phyloP scores from a whole-genome alignment of 345 rosid genomes.

The Citrus hindsii region DNA sequence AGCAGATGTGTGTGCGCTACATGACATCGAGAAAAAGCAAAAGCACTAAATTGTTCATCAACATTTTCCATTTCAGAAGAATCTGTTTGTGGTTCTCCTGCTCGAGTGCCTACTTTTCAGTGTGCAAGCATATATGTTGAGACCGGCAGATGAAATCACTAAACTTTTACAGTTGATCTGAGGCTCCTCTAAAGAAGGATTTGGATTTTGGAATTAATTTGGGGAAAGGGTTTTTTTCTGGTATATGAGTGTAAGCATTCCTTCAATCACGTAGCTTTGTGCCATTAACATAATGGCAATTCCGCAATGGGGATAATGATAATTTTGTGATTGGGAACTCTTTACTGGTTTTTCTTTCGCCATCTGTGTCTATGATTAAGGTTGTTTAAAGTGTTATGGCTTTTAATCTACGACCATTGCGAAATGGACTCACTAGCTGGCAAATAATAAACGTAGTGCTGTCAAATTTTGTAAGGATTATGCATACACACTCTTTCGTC shows the following conservation, averaged over 20 bases:
- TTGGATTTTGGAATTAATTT: background rate
- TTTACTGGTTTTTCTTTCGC: no score
- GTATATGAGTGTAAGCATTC: background rate
- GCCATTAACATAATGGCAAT: background rate
- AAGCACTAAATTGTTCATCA: slow-evolving; percentile 15
- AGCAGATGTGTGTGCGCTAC: slow-evolving; percentile 76
- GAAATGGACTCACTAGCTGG: no score
- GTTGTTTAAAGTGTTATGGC: no score
- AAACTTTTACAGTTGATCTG: background rate
- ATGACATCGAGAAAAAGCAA: slow-evolving; percentile 65
- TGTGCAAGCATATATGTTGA: background rate
- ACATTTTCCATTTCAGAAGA: background rate
- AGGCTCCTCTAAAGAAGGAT: background rate
- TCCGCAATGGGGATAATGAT: background rate
- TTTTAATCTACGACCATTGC: no score
- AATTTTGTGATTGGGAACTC: background rate
- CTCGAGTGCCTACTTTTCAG: background rate
- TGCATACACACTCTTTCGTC: no score
- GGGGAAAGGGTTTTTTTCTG: background rate
- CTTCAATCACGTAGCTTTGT: background rate
- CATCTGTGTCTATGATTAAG: no score
- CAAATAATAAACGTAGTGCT: no score
- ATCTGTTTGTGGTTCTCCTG: background rate
- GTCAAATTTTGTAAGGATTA: no score
- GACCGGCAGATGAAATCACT: background rate